Conservation (phyloP, 2,329 filamentous ascomycete genomes). For the Sclerotinia spermophila region DNA sequence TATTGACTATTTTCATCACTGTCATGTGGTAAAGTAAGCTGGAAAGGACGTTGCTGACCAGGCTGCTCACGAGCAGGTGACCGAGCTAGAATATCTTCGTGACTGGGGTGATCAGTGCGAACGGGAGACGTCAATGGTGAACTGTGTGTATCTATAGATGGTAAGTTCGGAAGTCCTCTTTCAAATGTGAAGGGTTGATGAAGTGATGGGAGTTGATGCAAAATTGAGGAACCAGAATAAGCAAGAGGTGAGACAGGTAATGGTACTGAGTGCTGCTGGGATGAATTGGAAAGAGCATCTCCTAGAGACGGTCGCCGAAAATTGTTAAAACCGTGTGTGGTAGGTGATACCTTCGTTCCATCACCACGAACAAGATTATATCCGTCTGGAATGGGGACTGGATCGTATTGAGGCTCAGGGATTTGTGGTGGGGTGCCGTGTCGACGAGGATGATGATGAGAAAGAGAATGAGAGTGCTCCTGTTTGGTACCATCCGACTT, state of each 20-base stretch:
- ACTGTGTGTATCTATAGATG: neutral
- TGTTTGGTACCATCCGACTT: neutral
- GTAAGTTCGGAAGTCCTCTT: neutral
- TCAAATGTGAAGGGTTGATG: neutral
- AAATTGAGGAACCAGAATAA: neutral
- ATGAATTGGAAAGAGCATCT: conserved; percentile 18
- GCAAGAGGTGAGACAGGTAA: conserved; percentile 5
- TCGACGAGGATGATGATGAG: conserved; percentile 23
- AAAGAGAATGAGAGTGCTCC: neutral
- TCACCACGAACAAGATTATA: conserved; percentile 35
- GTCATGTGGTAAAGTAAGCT: conserved; percentile 33
- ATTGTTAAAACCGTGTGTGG: conserved; percentile 25
- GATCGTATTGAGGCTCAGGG: conserved; percentile 34
- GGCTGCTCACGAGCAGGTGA: conserved; percentile 30
- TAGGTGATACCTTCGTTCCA: conserved; percentile 28
- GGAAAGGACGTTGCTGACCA: conserved; percentile 36
- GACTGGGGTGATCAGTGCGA: conserved; percentile 22
- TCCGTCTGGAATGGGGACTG: conserved; percentile 35
- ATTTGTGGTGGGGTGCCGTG: conserved; percentile 10
- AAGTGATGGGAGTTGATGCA: neutral
- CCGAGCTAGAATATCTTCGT: conserved; percentile 34
- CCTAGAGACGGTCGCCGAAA: conserved; percentile 15
- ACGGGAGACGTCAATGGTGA: conserved; percentile 14
- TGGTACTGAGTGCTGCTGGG: conserved; percentile 16
- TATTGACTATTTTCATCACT: conserved; percentile 13